Base-by-base conservation (phyloP, 495 filamentous ascomycete genomes). In the Aspergillus asperescens region DNA sequence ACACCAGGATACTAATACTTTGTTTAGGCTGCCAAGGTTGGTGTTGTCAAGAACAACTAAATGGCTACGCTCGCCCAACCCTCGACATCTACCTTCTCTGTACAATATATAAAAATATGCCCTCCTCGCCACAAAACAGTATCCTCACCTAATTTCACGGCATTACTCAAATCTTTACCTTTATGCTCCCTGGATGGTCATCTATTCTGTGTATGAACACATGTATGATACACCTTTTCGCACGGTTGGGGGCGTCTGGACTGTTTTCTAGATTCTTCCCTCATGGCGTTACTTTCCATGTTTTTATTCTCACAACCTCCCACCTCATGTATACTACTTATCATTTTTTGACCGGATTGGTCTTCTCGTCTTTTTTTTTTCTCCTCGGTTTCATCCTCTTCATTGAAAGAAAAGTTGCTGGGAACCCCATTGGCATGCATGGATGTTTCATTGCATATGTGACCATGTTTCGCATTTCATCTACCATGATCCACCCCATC, bases 11-110 rank as follows among this genome's bases (percentile, higher is more conserved):
- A 35, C 52, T 69, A 52, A 61, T 55, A 12, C 37, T 48, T 35
- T 38, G 42, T 46, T 34, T 43, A 83, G 75, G 87, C 92, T 54
- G 89, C 92, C 57, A 95, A 97, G 80, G 92, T 97, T 48, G 92
- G 92, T 59, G 88, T 97, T 51, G 92, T 94, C 34, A 82, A 85
- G 71, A 83, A 85, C 66, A 68, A 74, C 55, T 81, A 77, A 76
- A 62, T 25, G 29, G 23, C 2, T 19, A n/a, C 13, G 8, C 34
- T 29, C 28, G 7, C 20, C 18, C 28, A 43, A 23, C 7, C 34
- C 28, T 23, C 38, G 16, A 34, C 37, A 37, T 45, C 10, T 23
- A 31, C 62, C 61, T 52, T 58, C 50, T 62, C 62, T 75, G 70
- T 75, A 75, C 65, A 65, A 71, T 73, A 75, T 69, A 62, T 65